These are phyloP conservation scores for Populus hybrid DNA, from an alignment of 441 rosid species.

Conservation along the genomic window DNA sequence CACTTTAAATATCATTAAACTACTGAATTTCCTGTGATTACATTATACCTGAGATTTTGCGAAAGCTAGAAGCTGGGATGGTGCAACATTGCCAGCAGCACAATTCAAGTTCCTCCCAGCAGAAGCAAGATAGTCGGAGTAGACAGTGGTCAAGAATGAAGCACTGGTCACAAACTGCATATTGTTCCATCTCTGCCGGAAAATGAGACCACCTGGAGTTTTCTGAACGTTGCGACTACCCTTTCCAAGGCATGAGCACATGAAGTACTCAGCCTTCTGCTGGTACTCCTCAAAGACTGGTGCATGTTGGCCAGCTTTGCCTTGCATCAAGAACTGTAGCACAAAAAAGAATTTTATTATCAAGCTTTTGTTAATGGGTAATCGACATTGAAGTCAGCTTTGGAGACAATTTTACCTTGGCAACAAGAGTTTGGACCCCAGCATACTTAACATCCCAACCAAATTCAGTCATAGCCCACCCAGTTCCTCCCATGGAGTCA, in stretches of 20 bases:
- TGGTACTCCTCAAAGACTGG: too few relatives aligned
- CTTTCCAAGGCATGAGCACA: too few relatives aligned
- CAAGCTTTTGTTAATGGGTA: neutral
- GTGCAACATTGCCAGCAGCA: constrained; percentile 54
- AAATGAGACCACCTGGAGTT: neutral
- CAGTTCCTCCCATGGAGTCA: constrained; percentile 79
- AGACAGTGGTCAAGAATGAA: constrained; percentile 69
- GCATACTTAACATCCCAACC: constrained; percentile 91
- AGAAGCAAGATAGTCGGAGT: constrained; percentile 81
- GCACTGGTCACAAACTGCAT: constrained; percentile 96
- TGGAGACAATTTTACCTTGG: constrained; percentile 46
- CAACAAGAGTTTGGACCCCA: constrained; percentile 84
- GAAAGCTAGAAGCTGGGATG: constrained; percentile 67
- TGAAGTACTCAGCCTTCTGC: too few relatives aligned
- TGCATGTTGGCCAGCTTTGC: neutral
- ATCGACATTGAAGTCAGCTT: neutral
- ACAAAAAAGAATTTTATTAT: neutral
- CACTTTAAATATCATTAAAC: neutral
- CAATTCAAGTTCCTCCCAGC: constrained; percentile 55
- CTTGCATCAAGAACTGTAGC: neutral
- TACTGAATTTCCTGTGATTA: too few relatives aligned
- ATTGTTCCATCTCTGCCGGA: constrained; percentile 74
- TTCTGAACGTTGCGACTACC: too few relatives aligned
- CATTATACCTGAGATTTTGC: constrained; percentile 84
- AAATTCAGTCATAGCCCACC: constrained; percentile 82